Percentiles rank a stretch among this genome's conserved stretches.
phyloP scores from a whole-genome alignment of 768 basidiomycete genomes.

The Candolleomyces aberdarensis region DNA sequence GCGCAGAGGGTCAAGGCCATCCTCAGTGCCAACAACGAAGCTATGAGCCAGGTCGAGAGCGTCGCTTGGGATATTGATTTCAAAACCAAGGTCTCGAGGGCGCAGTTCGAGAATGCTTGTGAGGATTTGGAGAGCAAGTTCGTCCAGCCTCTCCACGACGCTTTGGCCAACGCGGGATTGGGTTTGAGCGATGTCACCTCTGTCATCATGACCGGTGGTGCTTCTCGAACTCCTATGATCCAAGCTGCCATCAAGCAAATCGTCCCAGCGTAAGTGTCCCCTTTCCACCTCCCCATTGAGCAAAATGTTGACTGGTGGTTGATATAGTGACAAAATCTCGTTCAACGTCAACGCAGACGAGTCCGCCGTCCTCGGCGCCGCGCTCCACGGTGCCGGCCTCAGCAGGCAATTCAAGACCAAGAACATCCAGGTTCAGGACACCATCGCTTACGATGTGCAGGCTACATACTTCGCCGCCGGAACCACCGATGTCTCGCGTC shows the following conservation, averaged over 20 bases:
- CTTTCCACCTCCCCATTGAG: background rate
- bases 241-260: slow-evolving; percentile 74
- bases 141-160: slow-evolving; percentile 71
- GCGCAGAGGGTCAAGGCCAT: slow-evolving; percentile 88
- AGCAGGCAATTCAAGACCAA: slow-evolving; percentile 95
- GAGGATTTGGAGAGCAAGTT: slow-evolving; percentile 62
- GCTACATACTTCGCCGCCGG: slow-evolving; percentile 70
- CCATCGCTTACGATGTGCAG: slow-evolving; percentile 71
- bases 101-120: slow-evolving; percentile 75
- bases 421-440: slow-evolving; percentile 81
- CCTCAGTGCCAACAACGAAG: slow-evolving; percentile 89
- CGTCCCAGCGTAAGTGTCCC: slow-evolving; percentile 67
- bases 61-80: slow-evolving; percentile 91
- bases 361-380: slow-evolving; percentile 90
- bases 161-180: slow-evolving; percentile 63
- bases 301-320: background rate
- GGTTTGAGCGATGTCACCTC: slow-evolving; percentile 74
- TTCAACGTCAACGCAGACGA: slow-evolving; percentile 97
- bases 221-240: slow-evolving; percentile 88
- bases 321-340: slow-evolving; percentile 72
- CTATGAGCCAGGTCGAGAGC: slow-evolving; percentile 81
- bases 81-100: slow-evolving; percentile 69
- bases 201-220: slow-evolving; percentile 91
- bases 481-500: slow-evolving; percentile 42
- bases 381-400: slow-evolving; percentile 84